Evolutionary conservation across 2,329 filamentous ascomycete species (phyloP), one percentile per base, ranked within the genome.

Genomic region (Colletotrichum brevisporum): DNA sequence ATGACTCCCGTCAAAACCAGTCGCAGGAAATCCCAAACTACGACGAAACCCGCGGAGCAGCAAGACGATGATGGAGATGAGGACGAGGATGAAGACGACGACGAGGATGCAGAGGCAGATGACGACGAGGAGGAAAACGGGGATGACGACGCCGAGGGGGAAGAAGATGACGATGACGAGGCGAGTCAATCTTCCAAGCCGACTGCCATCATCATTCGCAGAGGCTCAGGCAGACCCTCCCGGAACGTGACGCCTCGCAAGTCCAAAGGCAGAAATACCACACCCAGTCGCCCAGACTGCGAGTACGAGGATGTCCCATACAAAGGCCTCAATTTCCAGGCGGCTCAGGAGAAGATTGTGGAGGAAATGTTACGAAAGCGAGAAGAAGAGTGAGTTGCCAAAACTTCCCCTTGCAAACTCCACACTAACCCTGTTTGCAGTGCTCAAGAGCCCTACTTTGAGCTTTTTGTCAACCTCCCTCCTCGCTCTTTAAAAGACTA

Each of bases 271-370:
- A 74, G 43, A 77, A 77, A 67, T 76, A 79, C 76, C 77, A 15
- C 77, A 81, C 8, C 78, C 81, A 41, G 76, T 78, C 54, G 85
- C 84, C 81, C 84, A 6, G 86, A 89, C 64, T 81, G 84, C 56
- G 82, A 88, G 69, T 89, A 88, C 62, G 84, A 89, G 63, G 82
- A 83, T 58, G 81, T 87, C 4, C 84, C 88, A 1, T 95, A 93
- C 78, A 88, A 90, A 64, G 92, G 91, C 5, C 88, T 95, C 57
- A 91, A 78, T 10, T 95, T 97, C 76, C 93, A 97, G 77, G 87
- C 94, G 76, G 94, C 94, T 0, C 94, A 97, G 77, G 93, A 97
- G 74, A 94, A 94, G 82, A 89, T 97, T 65, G 83, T 97, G 4
- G 89, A 91, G 63, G 93, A 95, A 74, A 79, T 95, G 70, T 85